Percentiles rank a stretch among this genome's conserved stretches.
Evolutionary conservation across 441 rosid species (phyloP).

Genomic region (Erodium trifolium): DNA sequence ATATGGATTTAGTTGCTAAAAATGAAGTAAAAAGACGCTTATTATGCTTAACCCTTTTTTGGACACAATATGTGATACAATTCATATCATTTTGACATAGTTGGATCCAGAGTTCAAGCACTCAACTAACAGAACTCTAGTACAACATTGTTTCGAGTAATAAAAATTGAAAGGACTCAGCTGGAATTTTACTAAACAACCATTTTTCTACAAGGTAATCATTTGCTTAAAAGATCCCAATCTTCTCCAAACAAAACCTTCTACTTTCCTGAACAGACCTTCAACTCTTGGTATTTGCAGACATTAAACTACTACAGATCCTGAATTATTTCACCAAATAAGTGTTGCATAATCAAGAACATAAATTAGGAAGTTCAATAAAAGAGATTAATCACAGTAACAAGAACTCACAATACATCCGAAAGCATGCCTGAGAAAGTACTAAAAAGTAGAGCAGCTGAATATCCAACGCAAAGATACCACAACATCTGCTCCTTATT

Average conservation of each 20-base stretch:
- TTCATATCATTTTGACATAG: not conserved
- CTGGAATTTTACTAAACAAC: not conserved
- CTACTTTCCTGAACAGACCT: not conserved
- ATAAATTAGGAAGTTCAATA: not conserved
- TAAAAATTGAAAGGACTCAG: not conserved
- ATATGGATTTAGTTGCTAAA: not conserved
- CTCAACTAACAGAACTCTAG: not conserved
- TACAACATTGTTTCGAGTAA: not conserved
- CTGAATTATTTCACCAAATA: not conserved
- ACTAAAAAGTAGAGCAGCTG: not conserved
- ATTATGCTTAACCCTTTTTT: not conserved
- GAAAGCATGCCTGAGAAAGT: slow-evolving; percentile 10
- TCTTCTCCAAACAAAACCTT: not conserved
- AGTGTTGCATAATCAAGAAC: not conserved
- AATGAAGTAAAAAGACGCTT: not conserved
- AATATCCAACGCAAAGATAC: not conserved
- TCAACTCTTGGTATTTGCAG: not conserved
- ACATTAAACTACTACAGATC: not conserved
- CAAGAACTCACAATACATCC: slow-evolving; percentile 2
- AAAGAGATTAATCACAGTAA: not conserved
- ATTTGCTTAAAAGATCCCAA: not conserved
- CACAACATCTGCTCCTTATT: not conserved
- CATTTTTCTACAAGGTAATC: not conserved
- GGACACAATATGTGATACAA: not conserved
- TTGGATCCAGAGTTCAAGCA: not conserved